Evolutionary conservation across 805 yeast genomes (phyloP).

Genomic region (Metschnikowia cerradonensis): DNA sequence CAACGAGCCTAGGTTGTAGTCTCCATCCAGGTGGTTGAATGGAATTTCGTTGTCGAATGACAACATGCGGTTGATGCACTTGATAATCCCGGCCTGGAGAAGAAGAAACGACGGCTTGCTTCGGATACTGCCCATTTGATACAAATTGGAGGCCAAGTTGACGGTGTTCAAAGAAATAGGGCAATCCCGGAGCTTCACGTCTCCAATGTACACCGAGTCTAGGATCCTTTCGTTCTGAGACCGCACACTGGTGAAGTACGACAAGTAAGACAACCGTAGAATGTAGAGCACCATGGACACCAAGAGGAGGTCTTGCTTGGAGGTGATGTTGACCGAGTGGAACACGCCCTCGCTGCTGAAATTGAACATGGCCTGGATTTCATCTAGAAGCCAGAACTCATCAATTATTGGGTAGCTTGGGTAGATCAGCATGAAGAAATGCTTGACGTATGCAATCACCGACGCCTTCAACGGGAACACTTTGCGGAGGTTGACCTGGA

Average conservation of each 20-base stretch:
- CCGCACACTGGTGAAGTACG: slow-evolving; percentile 14
- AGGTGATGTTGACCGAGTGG: slow-evolving; percentile 9
- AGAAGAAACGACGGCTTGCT: slow-evolving; percentile 11
- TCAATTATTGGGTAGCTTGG: slow-evolving; percentile 17
- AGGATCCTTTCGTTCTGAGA: slow-evolving; percentile 10
- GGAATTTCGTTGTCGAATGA: slow-evolving; percentile 18
- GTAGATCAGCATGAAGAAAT: slow-evolving; percentile 16
- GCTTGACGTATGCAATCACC: slow-evolving; percentile 10
- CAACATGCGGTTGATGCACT: slow-evolving; percentile 8
- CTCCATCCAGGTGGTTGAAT: slow-evolving; percentile 6
- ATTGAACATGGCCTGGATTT: slow-evolving; percentile 6
- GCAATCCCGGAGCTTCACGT: slow-evolving; percentile 5
- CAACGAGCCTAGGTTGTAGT: slow-evolving; percentile 8
- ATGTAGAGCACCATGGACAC: slow-evolving; percentile 16
- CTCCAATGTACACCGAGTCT: slow-evolving; percentile 6
- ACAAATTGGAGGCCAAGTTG: slow-evolving; percentile 14
- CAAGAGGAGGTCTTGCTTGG: slow-evolving; percentile 13
- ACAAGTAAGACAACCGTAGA: slow-evolving; percentile 16
- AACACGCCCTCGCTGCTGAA: slow-evolving; percentile 5
- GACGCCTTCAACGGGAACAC: slow-evolving; percentile 13
- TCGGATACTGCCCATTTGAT: slow-evolving; percentile 11
- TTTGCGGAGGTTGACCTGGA: slow-evolving; percentile 8
- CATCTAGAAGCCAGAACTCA: slow-evolving; percentile 10
- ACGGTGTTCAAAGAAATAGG: slow-evolving; percentile 17
- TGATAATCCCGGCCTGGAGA: slow-evolving; percentile 19